These are phyloP conservation scores for Leishmania arabica DNA, from an alignment of 208 protist species.

Conservation along the genomic window DNA sequence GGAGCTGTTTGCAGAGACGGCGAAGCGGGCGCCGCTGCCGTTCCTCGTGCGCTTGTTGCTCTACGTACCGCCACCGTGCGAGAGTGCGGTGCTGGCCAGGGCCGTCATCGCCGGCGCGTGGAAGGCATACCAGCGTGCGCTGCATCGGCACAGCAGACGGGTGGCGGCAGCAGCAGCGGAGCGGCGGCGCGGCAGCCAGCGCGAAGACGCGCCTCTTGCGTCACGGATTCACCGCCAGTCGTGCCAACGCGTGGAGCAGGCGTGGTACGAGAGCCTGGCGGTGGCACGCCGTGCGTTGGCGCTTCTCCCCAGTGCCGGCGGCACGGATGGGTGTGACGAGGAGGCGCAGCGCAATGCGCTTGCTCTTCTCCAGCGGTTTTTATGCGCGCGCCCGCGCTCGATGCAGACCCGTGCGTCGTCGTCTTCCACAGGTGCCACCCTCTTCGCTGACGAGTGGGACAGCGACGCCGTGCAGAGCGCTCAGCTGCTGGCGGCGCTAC, in stretches of 20 bases:
- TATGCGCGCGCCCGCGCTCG: slow-evolving; percentile 17
- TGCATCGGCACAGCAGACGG: slow-evolving; percentile 1
- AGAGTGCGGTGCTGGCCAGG: slow-evolving; percentile 29
- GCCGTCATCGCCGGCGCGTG: slow-evolving; percentile 31
- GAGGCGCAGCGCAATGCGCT: background rate
- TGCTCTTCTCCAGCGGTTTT: slow-evolving; percentile 1
- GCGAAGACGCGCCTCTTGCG: background rate
- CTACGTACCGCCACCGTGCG: slow-evolving; percentile 29
- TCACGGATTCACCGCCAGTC: background rate
- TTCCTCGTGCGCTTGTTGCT: slow-evolving; percentile 42
- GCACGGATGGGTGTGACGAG: background rate
- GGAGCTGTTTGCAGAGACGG: slow-evolving; percentile 51
- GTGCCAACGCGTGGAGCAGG: slow-evolving; percentile 4
- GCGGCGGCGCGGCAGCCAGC: background rate
- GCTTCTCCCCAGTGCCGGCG: slow-evolving; percentile 10
- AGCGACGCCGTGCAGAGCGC: slow-evolving; percentile 5
- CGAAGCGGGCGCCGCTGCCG: slow-evolving; percentile 34
- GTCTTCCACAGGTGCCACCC: background rate
- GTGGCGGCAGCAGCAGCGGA: background rate
- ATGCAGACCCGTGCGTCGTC: background rate
- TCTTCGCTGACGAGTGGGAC: background rate
- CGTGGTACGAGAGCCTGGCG: slow-evolving; percentile 24
- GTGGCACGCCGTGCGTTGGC: slow-evolving; percentile 18
- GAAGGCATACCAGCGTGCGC: slow-evolving; percentile 23
- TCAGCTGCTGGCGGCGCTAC: slow-evolving; percentile 5